Evolutionary conservation across 2,329 filamentous ascomycete genomes (phyloP), one percentile per base, ranked within the genome.

Genomic region (Venturia effusa): DNA sequence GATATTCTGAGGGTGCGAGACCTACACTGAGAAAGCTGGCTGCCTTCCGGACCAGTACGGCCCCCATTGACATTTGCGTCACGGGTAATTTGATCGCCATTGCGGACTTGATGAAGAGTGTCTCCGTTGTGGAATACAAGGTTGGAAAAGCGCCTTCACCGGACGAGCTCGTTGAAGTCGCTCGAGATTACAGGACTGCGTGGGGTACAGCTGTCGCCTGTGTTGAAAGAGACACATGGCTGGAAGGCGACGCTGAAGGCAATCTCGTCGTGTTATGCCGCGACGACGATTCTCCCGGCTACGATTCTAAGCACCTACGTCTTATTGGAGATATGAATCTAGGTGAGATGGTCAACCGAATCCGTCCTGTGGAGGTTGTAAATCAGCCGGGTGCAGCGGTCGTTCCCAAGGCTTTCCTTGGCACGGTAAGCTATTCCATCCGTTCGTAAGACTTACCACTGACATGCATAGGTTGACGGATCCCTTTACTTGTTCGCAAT

Each of bases 291-390:
- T 90, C 89, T 0, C 86, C 91, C 0, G 91, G 87, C 0, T 87
- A 94, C 62, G 91, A 96, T 69, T 83, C 82, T 66, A 82, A 82
- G 61, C 81, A 85, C 34, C 77, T 97, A 68, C 83, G 90, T 51
- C 80, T 92, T 5, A 90, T 85, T 0, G 88, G 88, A 66, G 92
- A 97, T 74, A 85, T 97, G 67, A 86, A 88, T 55, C 80, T 99
- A 11, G 92, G 94, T 0, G 93, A 99, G 74, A 91, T 94, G 83
- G 90, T 97, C 64, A 99, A 99, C 72, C 84, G 86, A 39, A 96
- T 97, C 64, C 84, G 88, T 27, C 84, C 84, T 34, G 84, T 97
- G 22, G 64, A 65, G 34, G 64, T 64, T 4, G 81, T 84, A 34
- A 79, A 85, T 3, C 81, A 81, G 22, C 78, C 84, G 1, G 86